Evolutionary conservation across 2,329 filamentous ascomycete species (phyloP).

Genomic region (Arachnomyces sp.): DNA sequence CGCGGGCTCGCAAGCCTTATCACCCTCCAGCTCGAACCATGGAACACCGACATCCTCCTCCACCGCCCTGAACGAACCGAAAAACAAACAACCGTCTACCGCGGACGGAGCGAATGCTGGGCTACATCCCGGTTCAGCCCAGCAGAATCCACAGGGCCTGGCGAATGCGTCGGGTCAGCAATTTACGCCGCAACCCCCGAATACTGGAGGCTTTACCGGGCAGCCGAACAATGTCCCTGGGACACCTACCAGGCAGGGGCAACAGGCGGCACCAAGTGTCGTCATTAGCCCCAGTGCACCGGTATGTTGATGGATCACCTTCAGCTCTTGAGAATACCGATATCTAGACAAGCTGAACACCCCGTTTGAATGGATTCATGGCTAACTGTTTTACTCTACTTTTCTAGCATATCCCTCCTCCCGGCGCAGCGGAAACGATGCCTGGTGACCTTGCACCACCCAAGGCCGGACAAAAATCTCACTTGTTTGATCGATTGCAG

Average conservation of each 20-base stretch:
- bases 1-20: slow-evolving; percentile 39
- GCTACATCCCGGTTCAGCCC: slow-evolving; percentile 16
- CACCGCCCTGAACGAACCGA: slow-evolving; percentile 74
- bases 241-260: slow-evolving; percentile 57
- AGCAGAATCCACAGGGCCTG: slow-evolving; percentile 20
- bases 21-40: slow-evolving; percentile 54
- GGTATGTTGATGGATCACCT: slow-evolving; percentile 47
- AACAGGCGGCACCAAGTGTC: slow-evolving; percentile 70
- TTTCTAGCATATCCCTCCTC: slow-evolving; percentile 75
- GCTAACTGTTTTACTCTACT: slow-evolving; percentile 14
- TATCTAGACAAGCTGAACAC: slow-evolving; percentile 15
- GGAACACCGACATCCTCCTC: slow-evolving; percentile 82
- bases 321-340: slow-evolving; percentile 6
- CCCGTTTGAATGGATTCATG: slow-evolving; percentile 4
- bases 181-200: slow-evolving; percentile 27
- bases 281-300: slow-evolving; percentile 92
- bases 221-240: slow-evolving; percentile 45
- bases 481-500: slow-evolving; percentile 81
- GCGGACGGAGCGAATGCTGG: slow-evolving; percentile 26
- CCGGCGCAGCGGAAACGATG: slow-evolving; percentile 94
- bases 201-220: slow-evolving; percentile 22
- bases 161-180: slow-evolving; percentile 29
- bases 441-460: slow-evolving; percentile 92
- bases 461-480: slow-evolving; percentile 81
- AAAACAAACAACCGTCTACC: slow-evolving; percentile 62